Evolutionary conservation across 805 yeast species (phyloP).

Genomic region (Sungouiozyma ichnusensis): DNA sequence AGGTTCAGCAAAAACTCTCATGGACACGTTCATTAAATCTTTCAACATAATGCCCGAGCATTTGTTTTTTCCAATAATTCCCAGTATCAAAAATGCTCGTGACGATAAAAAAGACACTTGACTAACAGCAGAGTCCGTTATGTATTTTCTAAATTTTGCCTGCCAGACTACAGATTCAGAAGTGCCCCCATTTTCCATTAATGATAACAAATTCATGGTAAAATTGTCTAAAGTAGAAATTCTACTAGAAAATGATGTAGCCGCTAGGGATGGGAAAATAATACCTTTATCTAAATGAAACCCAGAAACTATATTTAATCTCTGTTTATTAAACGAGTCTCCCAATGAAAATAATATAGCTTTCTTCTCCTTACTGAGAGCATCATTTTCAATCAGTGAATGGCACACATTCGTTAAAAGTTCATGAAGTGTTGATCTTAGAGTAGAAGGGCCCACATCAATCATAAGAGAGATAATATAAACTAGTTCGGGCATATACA

Average conservation of each 20-base stretch:
- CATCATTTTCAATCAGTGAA: slow-evolving; percentile 50
- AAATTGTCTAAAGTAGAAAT: slow-evolving; percentile 41
- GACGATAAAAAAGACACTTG: slow-evolving; percentile 48
- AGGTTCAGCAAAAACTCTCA: slow-evolving; percentile 27
- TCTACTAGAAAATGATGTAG: slow-evolving; percentile 28
- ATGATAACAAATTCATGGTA: slow-evolving; percentile 41
- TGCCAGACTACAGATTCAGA: slow-evolving; percentile 45
- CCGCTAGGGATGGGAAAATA: slow-evolving; percentile 22
- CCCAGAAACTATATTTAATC: slow-evolving; percentile 59
- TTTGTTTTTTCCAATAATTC: slow-evolving; percentile 52
- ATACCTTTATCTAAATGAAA: slow-evolving; percentile 41
- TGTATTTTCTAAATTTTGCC: slow-evolving; percentile 51
- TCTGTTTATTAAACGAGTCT: slow-evolving; percentile 37
- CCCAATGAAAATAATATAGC: slow-evolving; percentile 36
- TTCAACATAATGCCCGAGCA: slow-evolving; percentile 42
- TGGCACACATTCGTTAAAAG: slow-evolving; percentile 58
- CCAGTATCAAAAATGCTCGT: slow-evolving; percentile 55
- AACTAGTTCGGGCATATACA: slow-evolving; percentile 59
- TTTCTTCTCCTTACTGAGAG: slow-evolving; percentile 31
- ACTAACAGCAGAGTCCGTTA: slow-evolving; percentile 47
- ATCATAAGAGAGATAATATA: slow-evolving; percentile 49
- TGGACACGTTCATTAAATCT: slow-evolving; percentile 15
- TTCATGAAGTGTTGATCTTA: slow-evolving; percentile 49
- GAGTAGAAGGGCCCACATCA: slow-evolving; percentile 37
- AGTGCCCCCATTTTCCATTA: slow-evolving; percentile 37